These are phyloP conservation scores for Aureobasidium melanogenum DNA, from an alignment of 2,329 filamentous ascomycete genomes.

Conservation along the genomic window DNA sequence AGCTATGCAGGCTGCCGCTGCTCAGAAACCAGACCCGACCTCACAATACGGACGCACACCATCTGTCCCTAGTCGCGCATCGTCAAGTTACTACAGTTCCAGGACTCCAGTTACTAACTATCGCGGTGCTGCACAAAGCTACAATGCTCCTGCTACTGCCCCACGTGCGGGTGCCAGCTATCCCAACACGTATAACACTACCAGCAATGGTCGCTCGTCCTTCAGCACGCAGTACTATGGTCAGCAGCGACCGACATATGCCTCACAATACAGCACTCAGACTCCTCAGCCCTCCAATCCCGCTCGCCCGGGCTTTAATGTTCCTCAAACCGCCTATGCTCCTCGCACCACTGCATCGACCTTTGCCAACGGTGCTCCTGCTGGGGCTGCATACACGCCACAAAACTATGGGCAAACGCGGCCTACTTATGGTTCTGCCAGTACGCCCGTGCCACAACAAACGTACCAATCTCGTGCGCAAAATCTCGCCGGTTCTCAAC, in stretches of 20 bases:
- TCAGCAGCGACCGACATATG: neutral
- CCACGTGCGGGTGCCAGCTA: neutral
- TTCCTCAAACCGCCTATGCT: slow-evolving; percentile 3
- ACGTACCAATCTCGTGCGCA: neutral
- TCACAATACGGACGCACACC: slow-evolving; percentile 9
- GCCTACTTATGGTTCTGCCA: slow-evolving; percentile 1
- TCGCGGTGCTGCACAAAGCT: slow-evolving; percentile 14
- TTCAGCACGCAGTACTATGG: slow-evolving; percentile 8
- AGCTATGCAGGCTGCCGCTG: slow-evolving; percentile 23
- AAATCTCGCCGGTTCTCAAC: neutral
- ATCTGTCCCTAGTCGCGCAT: slow-evolving; percentile 5
- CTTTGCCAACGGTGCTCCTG: slow-evolving; percentile 12
- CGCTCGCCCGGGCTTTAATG: neutral
- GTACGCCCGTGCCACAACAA: neutral
- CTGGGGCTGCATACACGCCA: neutral
- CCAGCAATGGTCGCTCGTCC: neutral
- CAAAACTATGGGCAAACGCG: slow-evolving; percentile 8
- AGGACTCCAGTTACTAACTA: slow-evolving; percentile 21
- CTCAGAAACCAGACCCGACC: neutral
- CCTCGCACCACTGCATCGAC: slow-evolving; percentile 14
- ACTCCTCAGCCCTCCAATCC: slow-evolving; percentile 4
- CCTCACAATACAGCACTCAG: neutral
- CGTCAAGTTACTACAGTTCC: slow-evolving; percentile 13
- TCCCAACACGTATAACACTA: slow-evolving; percentile 1
- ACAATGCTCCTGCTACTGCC: slow-evolving; percentile 4